Base-by-base conservation (phyloP, 108 stramenopile species). In the Nitzschia sp. region DNA sequence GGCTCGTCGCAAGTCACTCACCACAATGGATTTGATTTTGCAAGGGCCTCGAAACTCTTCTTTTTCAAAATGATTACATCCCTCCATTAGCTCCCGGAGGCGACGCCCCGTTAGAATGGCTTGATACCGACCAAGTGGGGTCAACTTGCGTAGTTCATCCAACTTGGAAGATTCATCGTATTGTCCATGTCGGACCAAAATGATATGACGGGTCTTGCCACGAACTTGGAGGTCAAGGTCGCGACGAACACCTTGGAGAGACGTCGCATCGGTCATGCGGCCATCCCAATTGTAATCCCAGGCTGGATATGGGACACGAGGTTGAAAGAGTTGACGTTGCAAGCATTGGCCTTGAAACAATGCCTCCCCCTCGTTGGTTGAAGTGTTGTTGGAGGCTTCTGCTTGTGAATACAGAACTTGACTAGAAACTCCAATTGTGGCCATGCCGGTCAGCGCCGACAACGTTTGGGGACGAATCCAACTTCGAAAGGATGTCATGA, bases 101-200 rank as follows among this genome's bases (percentile, higher is more conserved):
- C 95, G 84, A 63, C 81, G 67, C 11, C 95, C 93, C 1, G 95
- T 93, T 43, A 82, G 55, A 34, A 79, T 82, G 9, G 92, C 95
- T 74, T 97, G 96, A 39, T 75, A 63, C 26, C 92, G 66, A 11
- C 96, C 96, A 63, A 97, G 62, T 11, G 86, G 82, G 19, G 96
- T 97, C 48, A 97, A 79, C 7, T 77, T 72, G 21, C 93, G 86
- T 60, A 80, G 77, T 50, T 79, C 70, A 71, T 97, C 96, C 63
- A 89, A 83, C 62, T 76, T 65, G 38, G 41, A 73, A 11, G 83
- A 76, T 69, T 96, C 95, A 69, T 96, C 92, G 77, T 96, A 96
- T 67, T 96, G 95, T 51, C 95, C 95, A 76, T 96, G 95, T 46
- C 95, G 72, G 21, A 96, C 81, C 54, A 93, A 54, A 59, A 96